phyloP scores from a whole-genome alignment of 495 filamentous ascomycete species.

The Bombardia bombarda region DNA sequence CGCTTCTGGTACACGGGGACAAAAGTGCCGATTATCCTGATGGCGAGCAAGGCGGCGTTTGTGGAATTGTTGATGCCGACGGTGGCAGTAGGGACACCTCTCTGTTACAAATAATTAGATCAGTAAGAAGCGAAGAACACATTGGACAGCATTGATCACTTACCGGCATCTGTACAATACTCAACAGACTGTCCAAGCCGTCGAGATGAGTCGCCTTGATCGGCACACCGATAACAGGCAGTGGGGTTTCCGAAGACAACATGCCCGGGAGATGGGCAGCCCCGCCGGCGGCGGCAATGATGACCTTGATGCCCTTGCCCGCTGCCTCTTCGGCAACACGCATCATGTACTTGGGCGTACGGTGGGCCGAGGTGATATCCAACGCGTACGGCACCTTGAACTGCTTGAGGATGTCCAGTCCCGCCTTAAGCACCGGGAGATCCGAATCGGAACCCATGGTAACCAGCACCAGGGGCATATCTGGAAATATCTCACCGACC shows the following conservation, averaged over 20 bases:
- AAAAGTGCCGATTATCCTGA: conserved; percentile 67
- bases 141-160: no score
- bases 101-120: conserved; percentile 13
- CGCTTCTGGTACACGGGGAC: conserved; percentile 50
- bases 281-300: conserved; percentile 91
- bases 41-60: conserved; percentile 86
- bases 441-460: conserved; percentile 97
- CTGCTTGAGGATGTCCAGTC: conserved; percentile 64
- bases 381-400: conserved; percentile 69
- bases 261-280: conserved; percentile 91
- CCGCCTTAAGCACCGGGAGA: conserved; percentile 67
- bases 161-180: conserved; percentile 87
- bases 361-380: conserved; percentile 89
- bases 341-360: conserved; percentile 80
- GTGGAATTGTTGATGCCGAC: conserved; percentile 90
- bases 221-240: conserved; percentile 90
- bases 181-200: conserved; percentile 81
- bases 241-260: conserved; percentile 74
- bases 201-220: conserved; percentile 81
- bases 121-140: conserved; percentile 10
- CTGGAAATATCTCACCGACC: not conserved
- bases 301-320: conserved; percentile 67
- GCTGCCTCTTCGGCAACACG: conserved; percentile 62
- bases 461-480: conserved; percentile 60
- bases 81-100: conserved; percentile 76